A percentile compares a stretch with the other conserved stretches of the same genome.
phyloP scores from a whole-genome alignment of 2,329 filamentous ascomycete genomes.

The Phaeomoniella chlamydospora region DNA sequence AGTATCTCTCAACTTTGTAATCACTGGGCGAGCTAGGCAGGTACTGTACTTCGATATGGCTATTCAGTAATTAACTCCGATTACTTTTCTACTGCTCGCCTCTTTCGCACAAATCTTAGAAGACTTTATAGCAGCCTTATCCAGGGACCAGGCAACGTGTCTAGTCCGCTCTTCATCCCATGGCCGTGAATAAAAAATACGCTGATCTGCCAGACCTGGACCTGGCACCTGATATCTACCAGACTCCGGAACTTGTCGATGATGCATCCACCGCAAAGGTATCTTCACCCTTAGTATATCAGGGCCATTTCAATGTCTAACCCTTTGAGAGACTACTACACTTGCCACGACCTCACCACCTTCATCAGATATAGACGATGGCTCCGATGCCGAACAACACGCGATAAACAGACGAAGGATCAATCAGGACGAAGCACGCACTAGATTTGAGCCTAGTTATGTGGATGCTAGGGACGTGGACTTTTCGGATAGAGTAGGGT shows the following conservation, averaged over 20 bases:
- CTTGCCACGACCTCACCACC: conserved; percentile 40
- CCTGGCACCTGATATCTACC: conserved; percentile 86
- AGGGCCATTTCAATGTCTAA: conserved; percentile 1
- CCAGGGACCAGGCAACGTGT: too few relatives aligned
- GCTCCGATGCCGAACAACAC: conserved; percentile 31
- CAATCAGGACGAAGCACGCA: conserved; percentile 64
- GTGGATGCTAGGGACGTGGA: conserved; percentile 69
- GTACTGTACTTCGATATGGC: too few relatives aligned
- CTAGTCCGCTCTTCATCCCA: too few relatives aligned
- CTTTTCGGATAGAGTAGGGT: conserved; percentile 77
- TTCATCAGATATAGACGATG: conserved; percentile 41
- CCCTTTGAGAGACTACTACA: conserved; percentile 28
- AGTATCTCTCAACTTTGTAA: too few relatives aligned
- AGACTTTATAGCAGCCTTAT: too few relatives aligned
- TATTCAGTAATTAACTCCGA: too few relatives aligned
- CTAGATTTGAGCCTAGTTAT: conserved; percentile 59
- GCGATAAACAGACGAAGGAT: conserved; percentile 69
- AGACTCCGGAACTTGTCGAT: conserved; percentile 84
- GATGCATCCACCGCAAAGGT: conserved; percentile 77
- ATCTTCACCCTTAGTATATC: conserved; percentile 22
- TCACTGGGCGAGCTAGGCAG: too few relatives aligned
- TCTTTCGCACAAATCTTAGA: too few relatives aligned
- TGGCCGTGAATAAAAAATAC: conserved; percentile 65
- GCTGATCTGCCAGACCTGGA: conserved; percentile 70
- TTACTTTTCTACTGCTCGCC: too few relatives aligned